phyloP scores from a whole-genome alignment of 768 basidiomycete species.

The Lyophyllum decastes region DNA sequence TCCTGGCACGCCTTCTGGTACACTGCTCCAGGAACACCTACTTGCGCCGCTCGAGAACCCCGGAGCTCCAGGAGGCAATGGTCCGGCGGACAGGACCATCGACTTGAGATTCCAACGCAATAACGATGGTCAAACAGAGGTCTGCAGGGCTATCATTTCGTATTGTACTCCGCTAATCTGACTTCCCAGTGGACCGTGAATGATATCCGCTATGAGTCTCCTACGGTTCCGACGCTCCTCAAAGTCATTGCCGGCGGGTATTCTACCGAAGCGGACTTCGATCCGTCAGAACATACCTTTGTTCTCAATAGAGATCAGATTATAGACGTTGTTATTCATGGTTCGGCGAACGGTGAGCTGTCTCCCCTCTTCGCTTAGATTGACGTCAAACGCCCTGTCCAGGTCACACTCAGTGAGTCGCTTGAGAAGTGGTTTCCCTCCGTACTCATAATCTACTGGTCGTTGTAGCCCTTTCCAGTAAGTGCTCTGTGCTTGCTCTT shows the following conservation, averaged over 20 bases:
- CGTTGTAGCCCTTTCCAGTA: constrained; percentile 24
- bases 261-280: constrained; percentile 15
- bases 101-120: constrained; percentile 25
- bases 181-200: constrained; percentile 18
- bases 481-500: neutral
- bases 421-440: constrained; percentile 24
- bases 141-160: neutral
- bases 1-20: neutral
- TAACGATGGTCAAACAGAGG: constrained; percentile 32
- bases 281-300: constrained; percentile 20
- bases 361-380: neutral
- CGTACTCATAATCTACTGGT: constrained; percentile 24
- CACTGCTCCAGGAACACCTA: constrained; percentile 12
- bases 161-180: neutral
- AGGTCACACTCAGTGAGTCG: constrained; percentile 2
- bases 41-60: constrained; percentile 34
- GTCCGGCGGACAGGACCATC: constrained; percentile 16
- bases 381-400: neutral
- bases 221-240: constrained; percentile 22
- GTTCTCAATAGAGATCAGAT: constrained; percentile 18
- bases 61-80: constrained; percentile 26
- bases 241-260: constrained; percentile 22
- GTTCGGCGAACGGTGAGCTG: constrained; percentile 20
- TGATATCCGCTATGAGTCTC: constrained; percentile 19
- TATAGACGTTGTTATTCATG: constrained; percentile 25